These are phyloP conservation scores for Hyaloscypha bicolor DNA, from an alignment of 495 filamentous ascomycete species.

Conservation along the genomic window DNA sequence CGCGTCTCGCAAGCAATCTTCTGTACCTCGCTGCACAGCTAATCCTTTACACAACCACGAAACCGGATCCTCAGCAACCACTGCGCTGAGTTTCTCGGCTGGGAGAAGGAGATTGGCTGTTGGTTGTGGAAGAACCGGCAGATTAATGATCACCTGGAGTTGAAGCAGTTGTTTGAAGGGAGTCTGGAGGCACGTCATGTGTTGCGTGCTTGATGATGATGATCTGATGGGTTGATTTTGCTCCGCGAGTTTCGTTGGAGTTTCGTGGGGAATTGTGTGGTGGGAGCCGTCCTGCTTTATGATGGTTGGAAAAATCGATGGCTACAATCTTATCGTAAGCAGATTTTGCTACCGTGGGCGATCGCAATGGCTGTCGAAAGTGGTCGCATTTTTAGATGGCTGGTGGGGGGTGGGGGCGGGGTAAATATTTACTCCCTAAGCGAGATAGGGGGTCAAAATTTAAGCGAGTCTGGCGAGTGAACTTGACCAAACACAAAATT, in stretches of 20 bases:
- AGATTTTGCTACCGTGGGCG: too few relatives aligned
- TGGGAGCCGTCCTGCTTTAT: too few relatives aligned
- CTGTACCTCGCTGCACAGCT: conserved; percentile 1
- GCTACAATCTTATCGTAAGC: too few relatives aligned
- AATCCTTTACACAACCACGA: background rate
- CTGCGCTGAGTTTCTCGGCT: conserved; percentile 24
- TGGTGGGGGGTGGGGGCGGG: too few relatives aligned
- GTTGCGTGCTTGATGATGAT: too few relatives aligned
- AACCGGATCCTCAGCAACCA: conserved; percentile 28
- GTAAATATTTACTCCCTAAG: background rate
- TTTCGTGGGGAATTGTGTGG: too few relatives aligned
- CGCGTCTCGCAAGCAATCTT: conserved; percentile 12
- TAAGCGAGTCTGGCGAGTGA: background rate
- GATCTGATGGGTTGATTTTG: too few relatives aligned
- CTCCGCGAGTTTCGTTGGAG: too few relatives aligned
- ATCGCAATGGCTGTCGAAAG: too few relatives aligned
- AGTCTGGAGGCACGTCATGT: too few relatives aligned
- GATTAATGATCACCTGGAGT: conserved; percentile 58
- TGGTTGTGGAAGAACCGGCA: conserved; percentile 10
- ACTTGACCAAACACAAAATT: too few relatives aligned
- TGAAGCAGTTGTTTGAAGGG: conserved; percentile 45
- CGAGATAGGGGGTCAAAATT: background rate
- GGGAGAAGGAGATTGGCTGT: conserved; percentile 50
- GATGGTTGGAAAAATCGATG: too few relatives aligned
- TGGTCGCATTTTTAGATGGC: background rate